Conservation (phyloP, 176 grass and related monocot genomes). For the Oryza longistaminata region DNA sequence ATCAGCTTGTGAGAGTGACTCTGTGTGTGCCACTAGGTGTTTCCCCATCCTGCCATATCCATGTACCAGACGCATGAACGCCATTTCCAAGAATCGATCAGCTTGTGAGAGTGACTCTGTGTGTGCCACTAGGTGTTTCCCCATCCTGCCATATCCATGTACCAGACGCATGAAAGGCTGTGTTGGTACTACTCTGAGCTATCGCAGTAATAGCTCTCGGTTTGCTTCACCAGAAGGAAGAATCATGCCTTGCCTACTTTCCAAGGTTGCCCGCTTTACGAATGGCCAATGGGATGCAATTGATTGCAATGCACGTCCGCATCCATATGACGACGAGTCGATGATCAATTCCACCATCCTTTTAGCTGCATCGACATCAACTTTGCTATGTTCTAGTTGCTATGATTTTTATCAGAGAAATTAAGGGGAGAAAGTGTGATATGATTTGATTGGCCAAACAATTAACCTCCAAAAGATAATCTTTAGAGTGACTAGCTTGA, state of each 20-base stretch:
- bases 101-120: background rate
- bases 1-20: background rate
- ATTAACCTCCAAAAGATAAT: background rate
- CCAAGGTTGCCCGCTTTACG: constrained; percentile 4
- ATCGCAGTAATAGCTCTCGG: background rate
- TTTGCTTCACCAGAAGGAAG: constrained; percentile 23
- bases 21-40: constrained; percentile 1
- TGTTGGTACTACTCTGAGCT: background rate
- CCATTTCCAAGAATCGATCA: constrained; percentile 17
- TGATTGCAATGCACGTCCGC: constrained; percentile 31
- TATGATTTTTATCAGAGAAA: background rate
- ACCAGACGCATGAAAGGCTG: background rate
- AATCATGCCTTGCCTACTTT: constrained; percentile 4
- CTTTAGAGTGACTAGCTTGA: background rate
- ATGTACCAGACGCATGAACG: background rate
- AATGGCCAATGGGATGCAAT: constrained; percentile 13
- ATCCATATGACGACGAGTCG: constrained; percentile 1
- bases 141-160: background rate
- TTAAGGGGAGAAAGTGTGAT: background rate
- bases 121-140: background rate
- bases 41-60: background rate
- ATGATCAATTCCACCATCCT: background rate
- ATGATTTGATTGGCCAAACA: background rate
- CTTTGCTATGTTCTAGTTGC: background rate
- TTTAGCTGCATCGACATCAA: background rate